Evolutionary conservation across 352 stramenopile species (phyloP).

Genomic region (Globisporangium canariense): DNA sequence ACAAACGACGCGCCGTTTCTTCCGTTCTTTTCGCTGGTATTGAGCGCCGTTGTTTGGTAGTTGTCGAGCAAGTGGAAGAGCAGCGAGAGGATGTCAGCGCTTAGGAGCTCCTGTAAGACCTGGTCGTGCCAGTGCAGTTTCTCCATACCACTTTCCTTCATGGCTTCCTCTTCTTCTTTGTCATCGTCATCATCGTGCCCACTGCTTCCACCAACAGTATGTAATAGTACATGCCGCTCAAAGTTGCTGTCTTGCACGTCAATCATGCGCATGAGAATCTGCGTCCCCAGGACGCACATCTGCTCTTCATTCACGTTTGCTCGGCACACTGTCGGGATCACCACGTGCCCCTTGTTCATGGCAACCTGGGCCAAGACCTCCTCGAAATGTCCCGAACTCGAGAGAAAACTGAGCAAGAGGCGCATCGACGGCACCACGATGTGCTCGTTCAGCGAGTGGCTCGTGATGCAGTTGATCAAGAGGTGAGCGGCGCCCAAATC

Average conservation of each 20-base stretch:
- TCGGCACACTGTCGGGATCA: constrained; percentile 6
- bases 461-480: constrained; percentile 2
- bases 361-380: constrained; percentile 2
- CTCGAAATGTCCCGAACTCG: constrained; percentile 6
- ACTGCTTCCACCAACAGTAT: neutral
- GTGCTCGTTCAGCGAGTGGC: neutral
- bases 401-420: constrained; percentile 1
- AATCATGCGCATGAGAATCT: constrained; percentile 13
- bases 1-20: constrained; percentile 15
- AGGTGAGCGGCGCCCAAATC: neutral
- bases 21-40: neutral
- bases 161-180: neutral
- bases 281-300: constrained; percentile 3
- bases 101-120: constrained; percentile 20
- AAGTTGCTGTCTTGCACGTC: constrained; percentile 11
- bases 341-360: neutral
- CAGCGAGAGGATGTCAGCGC: constrained; percentile 21
- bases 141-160: neutral
- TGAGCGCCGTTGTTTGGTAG: constrained; percentile 3
- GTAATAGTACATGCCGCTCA: neutral
- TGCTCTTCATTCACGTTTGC: constrained; percentile 2
- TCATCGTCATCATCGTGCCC: neutral
- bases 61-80: constrained; percentile 27
- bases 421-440: constrained; percentile 3
- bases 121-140: constrained; percentile 3